A percentile compares a stretch with the other conserved stretches of the same genome.
Evolutionary conservation across 2,329 filamentous ascomycete genomes (phyloP).

Genomic region (Lachnellula hyalina): DNA sequence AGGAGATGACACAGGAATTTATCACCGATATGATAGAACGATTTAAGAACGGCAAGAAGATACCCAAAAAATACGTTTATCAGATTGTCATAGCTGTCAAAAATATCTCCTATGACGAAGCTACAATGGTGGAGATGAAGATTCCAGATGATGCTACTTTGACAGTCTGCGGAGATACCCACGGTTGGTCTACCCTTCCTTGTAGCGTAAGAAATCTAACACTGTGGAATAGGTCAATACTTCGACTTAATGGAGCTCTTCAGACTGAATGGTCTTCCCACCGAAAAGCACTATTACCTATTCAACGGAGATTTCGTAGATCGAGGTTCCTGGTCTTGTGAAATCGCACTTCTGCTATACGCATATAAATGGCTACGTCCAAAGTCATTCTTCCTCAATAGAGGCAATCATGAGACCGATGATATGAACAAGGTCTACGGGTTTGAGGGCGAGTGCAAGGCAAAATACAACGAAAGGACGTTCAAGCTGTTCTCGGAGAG

Average conservation of each 20-base stretch:
- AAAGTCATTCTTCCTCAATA: constrained; percentile 85
- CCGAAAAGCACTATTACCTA: constrained; percentile 83
- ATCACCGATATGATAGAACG: constrained; percentile 95
- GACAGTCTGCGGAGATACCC: constrained; percentile 95
- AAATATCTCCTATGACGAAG: constrained; percentile 84
- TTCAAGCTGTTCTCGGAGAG: constrained; percentile 99
- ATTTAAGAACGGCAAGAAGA: constrained; percentile 93
- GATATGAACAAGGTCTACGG: constrained; percentile 99
- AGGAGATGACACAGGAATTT: constrained; percentile 92
- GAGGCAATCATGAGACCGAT: constrained; percentile 97
- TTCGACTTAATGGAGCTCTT: constrained; percentile 97
- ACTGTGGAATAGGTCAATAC: constrained; percentile 68
- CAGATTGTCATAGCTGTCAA: constrained; percentile 89
- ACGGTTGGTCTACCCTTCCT: constrained; percentile 53
- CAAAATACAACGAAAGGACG: constrained; percentile 85
- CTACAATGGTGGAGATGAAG: constrained; percentile 93
- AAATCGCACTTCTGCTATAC: constrained; percentile 89
- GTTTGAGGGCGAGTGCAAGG: constrained; percentile 96
- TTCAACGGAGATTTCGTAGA: constrained; percentile 99
- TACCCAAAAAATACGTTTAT: constrained; percentile 95
- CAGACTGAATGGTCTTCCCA: constrained; percentile 78
- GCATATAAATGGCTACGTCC: constrained; percentile 96
- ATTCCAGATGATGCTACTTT: constrained; percentile 72
- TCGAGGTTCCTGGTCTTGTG: constrained; percentile 95
- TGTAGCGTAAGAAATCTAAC: constrained; percentile 4